Percentiles rank a stretch among this genome's conserved stretches.
phyloP scores from a whole-genome alignment of 2,329 filamentous ascomycete species.

The Pyrenophora tritici-repentis region DNA sequence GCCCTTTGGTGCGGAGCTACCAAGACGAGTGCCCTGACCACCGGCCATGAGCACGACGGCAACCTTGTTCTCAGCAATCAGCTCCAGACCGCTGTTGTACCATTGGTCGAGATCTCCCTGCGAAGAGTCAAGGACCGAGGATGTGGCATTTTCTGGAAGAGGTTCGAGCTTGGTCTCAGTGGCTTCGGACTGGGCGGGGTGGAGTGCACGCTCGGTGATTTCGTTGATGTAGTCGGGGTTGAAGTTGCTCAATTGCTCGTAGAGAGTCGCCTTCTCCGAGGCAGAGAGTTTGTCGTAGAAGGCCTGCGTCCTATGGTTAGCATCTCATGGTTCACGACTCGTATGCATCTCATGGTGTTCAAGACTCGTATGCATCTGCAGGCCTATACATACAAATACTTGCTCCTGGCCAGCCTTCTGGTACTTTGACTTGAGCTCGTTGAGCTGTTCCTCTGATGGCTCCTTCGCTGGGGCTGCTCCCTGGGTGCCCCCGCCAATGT shows the following conservation, averaged over 20 bases:
- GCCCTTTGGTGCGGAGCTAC: slow-evolving; percentile 94
- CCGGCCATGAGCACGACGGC: slow-evolving; percentile 95
- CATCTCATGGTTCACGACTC: background rate
- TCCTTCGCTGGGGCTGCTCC: slow-evolving; percentile 49
- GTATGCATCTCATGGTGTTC: background rate
- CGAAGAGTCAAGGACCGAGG: slow-evolving; percentile 89
- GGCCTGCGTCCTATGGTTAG: slow-evolving; percentile 34
- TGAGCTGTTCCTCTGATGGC: slow-evolving; percentile 69
- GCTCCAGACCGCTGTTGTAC: slow-evolving; percentile 72
- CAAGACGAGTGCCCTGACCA: slow-evolving; percentile 91
- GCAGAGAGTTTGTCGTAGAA: slow-evolving; percentile 82
- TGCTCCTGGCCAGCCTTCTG: slow-evolving; percentile 76
- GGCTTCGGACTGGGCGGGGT: slow-evolving; percentile 68
- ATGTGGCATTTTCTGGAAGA: slow-evolving; percentile 81
- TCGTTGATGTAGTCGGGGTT: slow-evolving; percentile 86
- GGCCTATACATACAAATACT: slow-evolving; percentile 61
- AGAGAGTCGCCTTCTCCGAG: slow-evolving; percentile 77
- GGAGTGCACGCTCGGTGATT: slow-evolving; percentile 79
- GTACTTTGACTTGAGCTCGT: slow-evolving; percentile 73
- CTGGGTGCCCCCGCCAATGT: slow-evolving; percentile 44
- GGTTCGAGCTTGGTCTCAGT: slow-evolving; percentile 71
- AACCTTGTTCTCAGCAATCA: slow-evolving; percentile 71
- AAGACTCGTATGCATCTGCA: background rate
- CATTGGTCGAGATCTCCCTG: slow-evolving; percentile 77
- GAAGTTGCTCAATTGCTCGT: slow-evolving; percentile 79